These are phyloP conservation scores for Monosporascus sp. DNA, from an alignment of 2,329 filamentous ascomycete genomes.

Conservation along the genomic window DNA sequence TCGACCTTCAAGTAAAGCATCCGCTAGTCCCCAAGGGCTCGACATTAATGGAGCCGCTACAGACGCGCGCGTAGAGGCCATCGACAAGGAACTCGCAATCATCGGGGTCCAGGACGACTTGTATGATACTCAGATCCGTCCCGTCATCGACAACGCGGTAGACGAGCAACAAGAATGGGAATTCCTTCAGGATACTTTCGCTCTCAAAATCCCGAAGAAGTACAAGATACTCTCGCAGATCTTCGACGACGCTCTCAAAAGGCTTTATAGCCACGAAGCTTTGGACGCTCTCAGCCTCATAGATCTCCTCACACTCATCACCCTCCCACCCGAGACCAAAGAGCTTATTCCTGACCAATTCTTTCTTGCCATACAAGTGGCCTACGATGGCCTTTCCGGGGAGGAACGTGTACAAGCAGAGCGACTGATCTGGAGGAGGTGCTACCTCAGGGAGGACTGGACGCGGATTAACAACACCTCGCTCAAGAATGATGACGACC, in stretches of 20 bases:
- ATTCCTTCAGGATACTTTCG: conserved; percentile 67
- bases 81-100: conserved; percentile 62
- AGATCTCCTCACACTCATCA: conserved; percentile 74
- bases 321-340: conserved; percentile 35
- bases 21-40: conserved; percentile 20
- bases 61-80: conserved; percentile 38
- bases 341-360: conserved; percentile 66
- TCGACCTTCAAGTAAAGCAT: conserved; percentile 25
- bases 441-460: conserved; percentile 85
- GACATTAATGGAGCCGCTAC: conserved; percentile 16
- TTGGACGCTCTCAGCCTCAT: conserved; percentile 63
- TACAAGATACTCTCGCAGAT: conserved; percentile 64
- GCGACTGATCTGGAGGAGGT: conserved; percentile 77
- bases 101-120: conserved; percentile 77
- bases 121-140: conserved; percentile 61
- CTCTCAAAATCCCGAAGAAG: conserved; percentile 49
- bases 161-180: conserved; percentile 76
- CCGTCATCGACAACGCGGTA: conserved; percentile 65
- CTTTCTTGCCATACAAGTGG: conserved; percentile 64
- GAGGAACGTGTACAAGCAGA: conserved; percentile 56
- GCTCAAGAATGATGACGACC: conserved; percentile 64
- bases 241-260: conserved; percentile 65
- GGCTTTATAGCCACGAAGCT: conserved; percentile 66
- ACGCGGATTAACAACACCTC: conserved; percentile 70
- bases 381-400: conserved; percentile 48